Percentiles rank a stretch among this genome's conserved stretches.
Conservation (phyloP, 441 rosid genomes). For the Adansonia gregorii region DNA sequence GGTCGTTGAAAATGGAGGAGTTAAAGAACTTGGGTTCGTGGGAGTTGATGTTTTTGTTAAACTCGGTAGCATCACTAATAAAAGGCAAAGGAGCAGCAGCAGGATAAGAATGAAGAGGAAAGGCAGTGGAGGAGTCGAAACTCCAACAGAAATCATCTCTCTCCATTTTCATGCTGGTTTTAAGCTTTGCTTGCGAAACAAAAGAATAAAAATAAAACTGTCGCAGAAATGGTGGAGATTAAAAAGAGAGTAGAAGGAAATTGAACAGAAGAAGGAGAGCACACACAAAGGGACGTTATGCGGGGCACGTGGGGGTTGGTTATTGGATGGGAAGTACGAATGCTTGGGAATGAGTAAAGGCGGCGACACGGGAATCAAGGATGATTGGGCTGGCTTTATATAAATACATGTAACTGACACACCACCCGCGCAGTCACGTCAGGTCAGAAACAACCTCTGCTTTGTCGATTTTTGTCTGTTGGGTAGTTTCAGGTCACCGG, state of each 20-base stretch:
- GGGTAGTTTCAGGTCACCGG: not conserved
- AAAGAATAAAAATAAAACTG: no score
- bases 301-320: slow-evolving; percentile 39
- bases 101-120: no score
- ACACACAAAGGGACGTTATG: not conserved
- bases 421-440: not conserved
- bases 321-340: slow-evolving; percentile 8
- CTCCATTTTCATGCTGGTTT: slow-evolving; percentile 10
- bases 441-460: not conserved
- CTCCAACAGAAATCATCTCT: not conserved
- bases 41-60: not conserved
- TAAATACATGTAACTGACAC: not conserved
- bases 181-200: not conserved
- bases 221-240: not conserved
- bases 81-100: not conserved
- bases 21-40: not conserved
- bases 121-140: not conserved
- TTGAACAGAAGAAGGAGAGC: not conserved
- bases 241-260: not conserved
- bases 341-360: slow-evolving; percentile 23
- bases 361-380: slow-evolving; percentile 47
- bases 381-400: slow-evolving; percentile 28
- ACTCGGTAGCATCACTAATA: not conserved
- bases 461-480: not conserved
- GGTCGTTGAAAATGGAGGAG: not conserved